These are phyloP conservation scores for Sporothrix euskadiensis DNA, from an alignment of 2,329 filamentous ascomycete species.

Conservation along the genomic window DNA sequence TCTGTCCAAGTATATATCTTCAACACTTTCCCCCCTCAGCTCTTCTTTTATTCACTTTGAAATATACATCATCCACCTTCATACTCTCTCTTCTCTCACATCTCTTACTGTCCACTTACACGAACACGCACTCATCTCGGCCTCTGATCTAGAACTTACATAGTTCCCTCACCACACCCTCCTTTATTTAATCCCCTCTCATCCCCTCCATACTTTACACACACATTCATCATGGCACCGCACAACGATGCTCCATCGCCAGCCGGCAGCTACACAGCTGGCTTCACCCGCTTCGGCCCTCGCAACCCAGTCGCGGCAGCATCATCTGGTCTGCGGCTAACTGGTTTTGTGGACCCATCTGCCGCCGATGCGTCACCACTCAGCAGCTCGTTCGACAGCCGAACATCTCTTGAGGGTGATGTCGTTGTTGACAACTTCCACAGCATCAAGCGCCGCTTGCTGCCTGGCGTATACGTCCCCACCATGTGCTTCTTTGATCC, in stretches of 20 bases:
- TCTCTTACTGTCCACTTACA: not conserved
- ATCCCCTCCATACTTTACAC: not conserved
- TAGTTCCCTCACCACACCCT: not conserved
- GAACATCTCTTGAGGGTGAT: constrained; percentile 37
- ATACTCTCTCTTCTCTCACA: not conserved
- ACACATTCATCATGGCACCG: constrained; percentile 44
- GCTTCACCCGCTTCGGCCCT: constrained; percentile 44
- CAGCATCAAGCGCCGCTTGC: constrained; percentile 40
- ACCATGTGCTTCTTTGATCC: constrained; percentile 72
- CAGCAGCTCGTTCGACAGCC: constrained; percentile 48
- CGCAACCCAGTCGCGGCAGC: constrained; percentile 35
- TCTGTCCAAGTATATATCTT: constrained; percentile 25
- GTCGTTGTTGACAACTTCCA: constrained; percentile 15
- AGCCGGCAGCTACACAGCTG: constrained; percentile 47
- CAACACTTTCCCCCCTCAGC: not conserved
- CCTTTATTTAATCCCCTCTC: not conserved
- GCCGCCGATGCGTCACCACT: constrained; percentile 41
- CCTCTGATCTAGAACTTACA: not conserved
- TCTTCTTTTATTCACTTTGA: not conserved
- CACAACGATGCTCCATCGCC: constrained; percentile 52
- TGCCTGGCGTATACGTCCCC: constrained; percentile 67
- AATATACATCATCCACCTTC: not conserved
- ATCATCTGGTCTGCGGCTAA: constrained; percentile 39
- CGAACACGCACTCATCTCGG: not conserved
- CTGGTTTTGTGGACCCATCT: constrained; percentile 34